Conservation (phyloP, 1,139 yeast species). For the Saccharomyces hybrid region DNA sequence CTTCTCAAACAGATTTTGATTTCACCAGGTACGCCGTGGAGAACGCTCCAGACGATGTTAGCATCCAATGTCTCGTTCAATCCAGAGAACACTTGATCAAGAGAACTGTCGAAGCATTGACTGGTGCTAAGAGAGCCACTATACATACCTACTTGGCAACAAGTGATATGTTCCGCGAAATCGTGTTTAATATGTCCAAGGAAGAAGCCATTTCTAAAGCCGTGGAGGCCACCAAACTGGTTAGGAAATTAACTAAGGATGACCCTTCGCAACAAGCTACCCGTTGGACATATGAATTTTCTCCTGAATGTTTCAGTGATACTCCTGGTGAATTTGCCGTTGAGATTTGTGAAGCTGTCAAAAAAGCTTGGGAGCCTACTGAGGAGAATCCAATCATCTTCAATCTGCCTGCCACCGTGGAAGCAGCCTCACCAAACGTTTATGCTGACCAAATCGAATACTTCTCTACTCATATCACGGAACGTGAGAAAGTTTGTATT, state of each 20-base stretch:
- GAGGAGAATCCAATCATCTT: constrained; percentile 80
- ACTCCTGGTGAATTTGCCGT: constrained; percentile 79
- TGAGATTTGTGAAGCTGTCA: constrained; percentile 90
- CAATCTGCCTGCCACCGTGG: constrained; percentile 98
- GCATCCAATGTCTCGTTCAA: constrained; percentile 86
- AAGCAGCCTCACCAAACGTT: constrained; percentile 86
- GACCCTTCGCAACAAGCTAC: constrained; percentile 68
- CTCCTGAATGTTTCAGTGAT: constrained; percentile 92
- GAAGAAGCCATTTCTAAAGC: constrained; percentile 77
- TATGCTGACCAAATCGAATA: constrained; percentile 96
- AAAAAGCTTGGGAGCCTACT: constrained; percentile 85
- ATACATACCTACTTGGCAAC: constrained; percentile 89
- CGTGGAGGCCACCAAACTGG: constrained; percentile 72
- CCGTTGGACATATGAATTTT: constrained; percentile 83
- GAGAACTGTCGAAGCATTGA: constrained; percentile 81
- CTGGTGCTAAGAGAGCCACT: constrained; percentile 85
- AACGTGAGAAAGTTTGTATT: constrained; percentile 79
- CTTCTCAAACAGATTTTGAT: constrained; percentile 92
- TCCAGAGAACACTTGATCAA: constrained; percentile 84
- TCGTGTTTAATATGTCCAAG: constrained; percentile 79
- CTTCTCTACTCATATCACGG: constrained; percentile 66
- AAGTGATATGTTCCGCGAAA: constrained; percentile 82
- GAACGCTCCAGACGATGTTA: constrained; percentile 86
- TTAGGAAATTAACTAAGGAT: constrained; percentile 79
- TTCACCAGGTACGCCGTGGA: constrained; percentile 91